Percentiles rank a stretch among this genome's conserved stretches.
phyloP scores from a whole-genome alignment of 331 rosid genomes.

The Acacia pycnantha region DNA sequence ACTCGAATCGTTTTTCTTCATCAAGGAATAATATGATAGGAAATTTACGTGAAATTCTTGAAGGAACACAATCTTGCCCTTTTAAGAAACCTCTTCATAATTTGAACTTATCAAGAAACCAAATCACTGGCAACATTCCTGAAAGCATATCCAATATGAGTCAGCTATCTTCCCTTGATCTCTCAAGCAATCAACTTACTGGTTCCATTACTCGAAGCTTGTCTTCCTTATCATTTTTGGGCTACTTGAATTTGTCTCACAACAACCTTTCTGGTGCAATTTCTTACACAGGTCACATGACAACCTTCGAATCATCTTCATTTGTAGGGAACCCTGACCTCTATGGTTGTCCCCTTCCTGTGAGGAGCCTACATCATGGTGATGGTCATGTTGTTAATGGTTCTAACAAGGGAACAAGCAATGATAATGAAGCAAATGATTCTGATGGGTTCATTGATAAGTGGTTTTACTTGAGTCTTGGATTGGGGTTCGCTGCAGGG shows the following conservation, averaged over 20 bases:
- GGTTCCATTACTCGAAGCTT: conserved; percentile 46
- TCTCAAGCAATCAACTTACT: conserved; percentile 41
- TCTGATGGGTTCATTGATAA: conserved; percentile 28
- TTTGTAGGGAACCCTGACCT: conserved; percentile 46
- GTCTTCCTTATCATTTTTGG: conserved; percentile 44
- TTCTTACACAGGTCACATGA: conserved; percentile 38
- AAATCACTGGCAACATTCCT: conserved; percentile 40
- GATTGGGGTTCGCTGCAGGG: conserved; percentile 54
- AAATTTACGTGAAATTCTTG: conserved; percentile 36
- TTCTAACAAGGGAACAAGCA: background rate
- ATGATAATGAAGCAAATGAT: background rate
- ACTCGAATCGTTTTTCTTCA: background rate
- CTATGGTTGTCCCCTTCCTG: conserved; percentile 40
- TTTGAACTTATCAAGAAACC: conserved; percentile 45
- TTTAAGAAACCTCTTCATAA: conserved; percentile 18
- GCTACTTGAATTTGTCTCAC: conserved; percentile 41
- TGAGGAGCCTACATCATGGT: conserved; percentile 18
- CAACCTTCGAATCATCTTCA: conserved; percentile 40
- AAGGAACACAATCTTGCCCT: conserved; percentile 23
- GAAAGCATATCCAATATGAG: conserved; percentile 36
- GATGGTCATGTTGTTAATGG: background rate
- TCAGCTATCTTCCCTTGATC: conserved; percentile 47
- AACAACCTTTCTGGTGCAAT: conserved; percentile 40
- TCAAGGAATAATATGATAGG: conserved; percentile 32
- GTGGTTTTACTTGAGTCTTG: conserved; percentile 54